Evolutionary conservation across 177 flowering plant species (phyloP), one percentile per base, ranked within the genome.

Genomic region (Telopea speciosissima): DNA sequence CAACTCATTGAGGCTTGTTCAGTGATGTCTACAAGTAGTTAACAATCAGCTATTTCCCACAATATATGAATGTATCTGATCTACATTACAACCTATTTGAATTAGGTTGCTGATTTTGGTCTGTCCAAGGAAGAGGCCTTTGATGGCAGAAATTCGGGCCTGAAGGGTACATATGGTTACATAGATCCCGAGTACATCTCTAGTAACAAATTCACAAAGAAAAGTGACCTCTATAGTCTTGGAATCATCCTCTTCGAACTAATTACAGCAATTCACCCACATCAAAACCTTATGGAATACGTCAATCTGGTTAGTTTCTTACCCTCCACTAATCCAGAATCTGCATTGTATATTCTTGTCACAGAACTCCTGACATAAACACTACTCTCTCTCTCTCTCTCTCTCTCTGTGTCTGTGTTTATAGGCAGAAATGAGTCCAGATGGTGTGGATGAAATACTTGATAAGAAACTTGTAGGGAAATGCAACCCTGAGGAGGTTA

Each of bases 91-190:
- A 49, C 54, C 54, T 16, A 24, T 23, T 49, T 54, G 52, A 54
- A 70, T 61, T 71, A 92, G 99, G 98, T 96, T 79, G 97, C 99
- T 62, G 99, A 96, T 85, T 96, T 96, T 84, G 99, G 99, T 69
- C 77, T 96, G 77, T 96, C 99, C 17, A 93, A 86, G 79, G 99
- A 96, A 87, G 90, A 88, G 81, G 83, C 74, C 12, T 90, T 76
- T 72, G 93, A 89, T 80, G 87, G 92, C 45, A 80, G 87, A 58
- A 90, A 83, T 70, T 93, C 97, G 11, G 84, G 95, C 73, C 74
- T 96, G 68, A 96, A 96, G 87, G 99, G 99, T 40, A 93, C 97
- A 40, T 86, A 91, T 74, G 99, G 98, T 61, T 96, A 91, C 81
- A 96, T 96, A 68, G 99, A 96, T 77, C 99, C 98, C 22, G 84